phyloP scores from a whole-genome alignment of 768 basidiomycete species.

The Macrolepiota albuminosa region DNA sequence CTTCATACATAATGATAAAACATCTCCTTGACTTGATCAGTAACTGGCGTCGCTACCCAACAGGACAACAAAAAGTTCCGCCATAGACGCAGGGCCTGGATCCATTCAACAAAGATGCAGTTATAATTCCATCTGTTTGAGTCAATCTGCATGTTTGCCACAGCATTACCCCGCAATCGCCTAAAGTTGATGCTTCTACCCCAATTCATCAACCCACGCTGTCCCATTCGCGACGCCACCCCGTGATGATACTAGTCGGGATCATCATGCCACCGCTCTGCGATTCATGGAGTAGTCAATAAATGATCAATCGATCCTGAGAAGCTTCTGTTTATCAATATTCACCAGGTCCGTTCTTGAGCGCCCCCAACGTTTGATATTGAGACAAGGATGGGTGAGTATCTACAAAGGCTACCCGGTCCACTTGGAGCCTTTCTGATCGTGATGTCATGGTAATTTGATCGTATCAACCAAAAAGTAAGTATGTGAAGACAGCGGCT shows the following conservation, averaged over 20 bases:
- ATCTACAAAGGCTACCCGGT: not conserved
- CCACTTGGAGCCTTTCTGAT: not conserved
- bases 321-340: not conserved
- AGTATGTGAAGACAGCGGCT: not conserved
- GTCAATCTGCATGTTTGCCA: not conserved
- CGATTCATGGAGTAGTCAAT: not conserved
- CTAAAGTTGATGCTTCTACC: not conserved
- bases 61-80: not conserved
- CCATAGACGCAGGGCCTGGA: not conserved
- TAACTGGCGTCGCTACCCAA: not conserved
- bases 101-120: not conserved
- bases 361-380: too few species aligned
- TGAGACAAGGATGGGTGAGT: not conserved
- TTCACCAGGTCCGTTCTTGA: not conserved
- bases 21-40: constrained; percentile 1
- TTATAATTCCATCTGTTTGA: not conserved
- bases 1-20: not conserved
- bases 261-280: not conserved
- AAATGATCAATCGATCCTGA: not conserved
- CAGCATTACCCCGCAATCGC: constrained; percentile 8
- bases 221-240: not conserved
- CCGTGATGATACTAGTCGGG: not conserved
- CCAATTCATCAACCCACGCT: constrained; percentile 2
- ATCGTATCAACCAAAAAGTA: not conserved
- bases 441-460: not conserved